phyloP scores from a whole-genome alignment of 225 moss, liverwort and hornwort species.

The Anthoceros angustus region DNA sequence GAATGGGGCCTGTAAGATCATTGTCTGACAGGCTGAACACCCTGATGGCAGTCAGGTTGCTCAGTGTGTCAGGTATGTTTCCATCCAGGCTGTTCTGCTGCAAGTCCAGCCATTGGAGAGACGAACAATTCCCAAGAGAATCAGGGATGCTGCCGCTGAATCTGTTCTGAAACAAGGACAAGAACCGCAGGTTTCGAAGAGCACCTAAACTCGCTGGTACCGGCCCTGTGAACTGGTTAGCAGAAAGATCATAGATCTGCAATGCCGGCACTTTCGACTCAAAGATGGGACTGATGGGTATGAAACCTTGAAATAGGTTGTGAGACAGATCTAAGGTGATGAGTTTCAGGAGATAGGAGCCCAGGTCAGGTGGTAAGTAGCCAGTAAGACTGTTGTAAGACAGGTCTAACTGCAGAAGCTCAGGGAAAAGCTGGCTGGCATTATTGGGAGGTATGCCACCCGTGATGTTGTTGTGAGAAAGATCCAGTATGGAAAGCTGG shows the following conservation, averaged over 20 bases:
- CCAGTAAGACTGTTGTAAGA: background rate
- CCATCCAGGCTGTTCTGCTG: background rate
- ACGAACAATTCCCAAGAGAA: background rate
- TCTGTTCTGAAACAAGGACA: background rate
- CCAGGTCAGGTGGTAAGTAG: background rate
- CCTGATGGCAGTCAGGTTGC: background rate
- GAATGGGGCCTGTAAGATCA: background rate
- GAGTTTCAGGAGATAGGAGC: background rate
- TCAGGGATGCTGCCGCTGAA: background rate
- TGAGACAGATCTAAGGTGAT: background rate
- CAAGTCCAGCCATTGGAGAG: background rate
- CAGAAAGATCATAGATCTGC: slow-evolving; percentile 1
- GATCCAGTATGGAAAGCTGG: background rate
- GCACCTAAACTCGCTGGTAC: background rate
- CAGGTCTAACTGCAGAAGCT: background rate
- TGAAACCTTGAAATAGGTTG: background rate
- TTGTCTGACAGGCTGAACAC: background rate
- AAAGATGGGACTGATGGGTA: background rate
- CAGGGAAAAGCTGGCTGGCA: background rate
- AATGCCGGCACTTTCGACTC: background rate
- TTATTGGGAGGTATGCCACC: background rate
- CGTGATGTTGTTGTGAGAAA: background rate
- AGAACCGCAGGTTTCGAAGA: background rate
- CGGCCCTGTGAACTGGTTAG: background rate
- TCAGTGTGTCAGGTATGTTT: background rate